Evolutionary conservation across 2,329 filamentous ascomycete genomes (phyloP), one percentile per base, ranked within the genome.

Genomic region (Aspergillus sp.): DNA sequence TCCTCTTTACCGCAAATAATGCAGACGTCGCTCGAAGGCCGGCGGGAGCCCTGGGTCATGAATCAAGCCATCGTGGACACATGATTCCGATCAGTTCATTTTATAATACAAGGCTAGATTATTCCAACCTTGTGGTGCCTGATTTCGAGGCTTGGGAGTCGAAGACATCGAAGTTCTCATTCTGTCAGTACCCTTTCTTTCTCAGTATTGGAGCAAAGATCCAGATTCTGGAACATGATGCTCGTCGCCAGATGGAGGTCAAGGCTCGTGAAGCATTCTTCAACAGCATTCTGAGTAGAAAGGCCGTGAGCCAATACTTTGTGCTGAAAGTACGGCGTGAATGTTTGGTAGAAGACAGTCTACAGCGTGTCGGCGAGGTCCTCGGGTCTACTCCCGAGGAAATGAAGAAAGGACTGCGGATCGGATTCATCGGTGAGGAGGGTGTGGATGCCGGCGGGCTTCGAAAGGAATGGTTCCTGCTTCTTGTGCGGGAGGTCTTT

Each of bases 181-280:
- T 97, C 69, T 96, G 92, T 70, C 91, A 96, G 70, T 96, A 96
- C 67, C 91, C 93, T 0, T 96, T 96, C 68, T 87, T 96, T 64
- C 81, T 97, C 41, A 96, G 91, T 61, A 92, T 97, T 63, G 93
- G 91, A 80, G 89, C 92, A 27, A 97, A 97, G 74, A 96, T 95
- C 58, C 89, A 89, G 63, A 93, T 96, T 47, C 80, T 96, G 66
- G 91, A 96, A 69, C 85, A 96, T 67, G 93, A 97, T 73, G 90
- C 91, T 7, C 86, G 88, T 61, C 85, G 92, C 7, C 91, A 96
- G 73, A 96, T 96, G 92, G 88, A 91, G 68, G 87, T 86, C 62
- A 93, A 91, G 72, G 92, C 92, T 9, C 84, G 92, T 50, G 90
- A 96, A 69, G 91, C 92, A 2, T 96, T 96, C 73, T 96, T 96